Evolutionary conservation across 1,284 basidiomycete species (phyloP).

Genomic region (Phlebopus sp.): DNA sequence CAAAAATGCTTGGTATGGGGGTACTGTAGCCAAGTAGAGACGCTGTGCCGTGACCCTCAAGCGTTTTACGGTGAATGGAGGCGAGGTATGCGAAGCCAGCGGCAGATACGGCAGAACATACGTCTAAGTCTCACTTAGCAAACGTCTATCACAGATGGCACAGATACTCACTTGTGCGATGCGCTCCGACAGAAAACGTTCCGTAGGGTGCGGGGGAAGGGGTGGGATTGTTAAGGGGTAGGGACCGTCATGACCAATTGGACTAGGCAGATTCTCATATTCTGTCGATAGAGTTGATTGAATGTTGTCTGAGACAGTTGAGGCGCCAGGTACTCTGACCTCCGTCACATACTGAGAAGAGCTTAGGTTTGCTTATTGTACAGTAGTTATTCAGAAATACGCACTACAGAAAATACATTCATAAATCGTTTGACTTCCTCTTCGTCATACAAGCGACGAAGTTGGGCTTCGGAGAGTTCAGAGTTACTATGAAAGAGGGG

Average conservation of each 20-base stretch:
- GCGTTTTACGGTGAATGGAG: slow-evolving; percentile 52
- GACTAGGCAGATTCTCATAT: background rate
- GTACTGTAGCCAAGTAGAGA: slow-evolving; percentile 51
- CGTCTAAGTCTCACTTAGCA: slow-evolving; percentile 30
- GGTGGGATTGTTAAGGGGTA: slow-evolving; percentile 1
- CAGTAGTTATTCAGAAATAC: slow-evolving; percentile 14
- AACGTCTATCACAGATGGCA: background rate
- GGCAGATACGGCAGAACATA: slow-evolving; percentile 49
- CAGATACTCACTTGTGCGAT: slow-evolving; percentile 40
- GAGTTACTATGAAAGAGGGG: slow-evolving; percentile 1
- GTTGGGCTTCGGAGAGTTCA: slow-evolving; percentile 36
- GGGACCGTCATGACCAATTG: background rate
- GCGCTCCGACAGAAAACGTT: slow-evolving; percentile 34
- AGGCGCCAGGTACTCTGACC: slow-evolving; percentile 37
- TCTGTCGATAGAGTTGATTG: background rate
- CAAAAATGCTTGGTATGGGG: slow-evolving; percentile 48
- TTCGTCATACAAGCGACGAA: slow-evolving; percentile 56
- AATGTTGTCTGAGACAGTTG: background rate
- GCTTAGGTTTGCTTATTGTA: slow-evolving; percentile 3
- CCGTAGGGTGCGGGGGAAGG: slow-evolving; percentile 13
- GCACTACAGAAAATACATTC: slow-evolving; percentile 53
- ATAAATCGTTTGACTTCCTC: slow-evolving; percentile 63
- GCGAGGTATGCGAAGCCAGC: slow-evolving; percentile 33
- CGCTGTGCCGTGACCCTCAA: slow-evolving; percentile 52
- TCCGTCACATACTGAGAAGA: slow-evolving; percentile 55